Conservation (phyloP, 306 rosid species). For the Prunus armeniaca region DNA sequence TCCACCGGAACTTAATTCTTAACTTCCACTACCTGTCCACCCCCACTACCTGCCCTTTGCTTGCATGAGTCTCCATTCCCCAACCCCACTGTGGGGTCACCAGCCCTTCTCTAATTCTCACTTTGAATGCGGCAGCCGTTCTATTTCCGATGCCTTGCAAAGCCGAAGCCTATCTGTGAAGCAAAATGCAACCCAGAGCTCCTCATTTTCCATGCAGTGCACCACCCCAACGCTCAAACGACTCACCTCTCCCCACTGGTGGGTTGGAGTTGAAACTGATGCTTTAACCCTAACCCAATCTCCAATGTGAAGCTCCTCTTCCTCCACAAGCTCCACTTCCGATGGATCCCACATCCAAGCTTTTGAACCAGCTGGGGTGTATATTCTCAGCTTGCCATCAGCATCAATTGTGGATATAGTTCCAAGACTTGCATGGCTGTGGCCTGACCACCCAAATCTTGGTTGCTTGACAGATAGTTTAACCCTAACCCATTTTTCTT, state of each 20-base stretch:
- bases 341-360: slow-evolving; percentile 97
- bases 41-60: slow-evolving; percentile 87
- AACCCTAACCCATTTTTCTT: too few species aligned
- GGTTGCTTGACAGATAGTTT: slow-evolving; percentile 70
- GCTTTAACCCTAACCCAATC: slow-evolving; percentile 88
- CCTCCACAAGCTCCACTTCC: slow-evolving; percentile 75
- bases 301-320: slow-evolving; percentile 73
- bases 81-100: slow-evolving; percentile 94
- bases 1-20: slow-evolving; percentile 87
- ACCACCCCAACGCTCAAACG: slow-evolving; percentile 85
- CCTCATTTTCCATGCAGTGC: slow-evolving; percentile 81
- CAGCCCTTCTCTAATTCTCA: slow-evolving; percentile 79
- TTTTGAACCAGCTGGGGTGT: slow-evolving; percentile 87
- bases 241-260: slow-evolving; percentile 98
- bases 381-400: slow-evolving; percentile 86
- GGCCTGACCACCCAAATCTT: slow-evolving; percentile 95
- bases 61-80: slow-evolving; percentile 99
- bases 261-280: slow-evolving; percentile 78
- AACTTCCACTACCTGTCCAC: slow-evolving; percentile 94
- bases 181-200: slow-evolving; percentile 84
- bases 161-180: slow-evolving; percentile 84
- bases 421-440: slow-evolving; percentile 73
- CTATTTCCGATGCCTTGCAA: slow-evolving; percentile 86
- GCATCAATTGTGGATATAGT: slow-evolving; percentile 85
- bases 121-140: slow-evolving; percentile 70